A percentile compares a stretch with the other conserved stretches of the same genome.
phyloP scores from a whole-genome alignment of 768 basidiomycete species.

The Tephrocybe sp. region DNA sequence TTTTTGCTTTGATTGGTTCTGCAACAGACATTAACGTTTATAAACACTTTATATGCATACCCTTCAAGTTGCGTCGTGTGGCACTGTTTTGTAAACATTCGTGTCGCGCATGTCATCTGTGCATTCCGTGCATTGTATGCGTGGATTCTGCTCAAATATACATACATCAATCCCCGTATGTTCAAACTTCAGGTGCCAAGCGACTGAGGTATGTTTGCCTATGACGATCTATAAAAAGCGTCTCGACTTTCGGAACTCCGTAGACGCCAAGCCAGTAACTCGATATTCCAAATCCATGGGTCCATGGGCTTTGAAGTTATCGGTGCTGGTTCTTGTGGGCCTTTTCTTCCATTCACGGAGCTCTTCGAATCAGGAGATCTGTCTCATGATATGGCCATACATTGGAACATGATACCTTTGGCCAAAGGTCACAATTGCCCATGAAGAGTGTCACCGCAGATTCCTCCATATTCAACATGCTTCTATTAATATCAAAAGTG shows the following conservation, averaged over 20 bases:
- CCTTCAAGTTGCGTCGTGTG: neutral
- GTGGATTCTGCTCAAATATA: neutral
- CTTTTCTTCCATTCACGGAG: neutral
- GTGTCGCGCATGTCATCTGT: neutral
- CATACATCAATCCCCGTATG: too few relatives aligned
- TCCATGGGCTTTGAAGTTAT: constrained; percentile 4
- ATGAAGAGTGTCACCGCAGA: too few relatives aligned
- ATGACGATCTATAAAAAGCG: neutral
- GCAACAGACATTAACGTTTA: constrained; percentile 4
- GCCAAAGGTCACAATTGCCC: too few relatives aligned
- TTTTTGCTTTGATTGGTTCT: constrained; percentile 9
- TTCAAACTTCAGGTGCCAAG: too few relatives aligned
- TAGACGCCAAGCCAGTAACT: constrained; percentile 2
- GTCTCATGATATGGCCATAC: too few relatives aligned
- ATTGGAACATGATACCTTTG: neutral
- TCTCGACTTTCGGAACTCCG: neutral
- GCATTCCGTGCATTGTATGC: neutral
- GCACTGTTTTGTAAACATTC: neutral
- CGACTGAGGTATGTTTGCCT: neutral
- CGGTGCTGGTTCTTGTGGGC: neutral
- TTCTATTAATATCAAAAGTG: too few relatives aligned
- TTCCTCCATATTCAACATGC: too few relatives aligned
- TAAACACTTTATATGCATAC: neutral
- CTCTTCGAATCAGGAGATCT: neutral
- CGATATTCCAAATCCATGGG: constrained; percentile 6